Conservation (phyloP, 2,329 filamentous ascomycete species). For the Neocucurbitaria cava region DNA sequence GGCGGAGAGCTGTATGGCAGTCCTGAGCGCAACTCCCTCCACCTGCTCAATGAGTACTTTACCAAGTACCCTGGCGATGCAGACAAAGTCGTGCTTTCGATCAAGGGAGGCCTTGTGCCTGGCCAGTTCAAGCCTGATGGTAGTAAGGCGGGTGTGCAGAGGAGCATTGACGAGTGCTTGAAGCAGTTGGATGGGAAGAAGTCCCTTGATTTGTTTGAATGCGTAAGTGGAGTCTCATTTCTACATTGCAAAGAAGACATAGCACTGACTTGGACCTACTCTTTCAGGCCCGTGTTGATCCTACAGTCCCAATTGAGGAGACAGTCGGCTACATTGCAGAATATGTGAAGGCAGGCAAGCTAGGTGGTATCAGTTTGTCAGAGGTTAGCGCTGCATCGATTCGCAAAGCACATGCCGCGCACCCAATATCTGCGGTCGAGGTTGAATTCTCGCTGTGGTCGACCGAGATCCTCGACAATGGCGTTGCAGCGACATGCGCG, state of each 20-base stretch:
- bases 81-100: conserved; percentile 58
- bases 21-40: conserved; percentile 55
- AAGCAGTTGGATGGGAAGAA: conserved; percentile 55
- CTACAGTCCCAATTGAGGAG: conserved; percentile 53
- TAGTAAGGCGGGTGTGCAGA: conserved; percentile 48
- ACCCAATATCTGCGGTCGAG: conserved; percentile 66
- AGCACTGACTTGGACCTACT: background rate
- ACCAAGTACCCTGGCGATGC: conserved; percentile 59
- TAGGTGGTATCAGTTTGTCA: conserved; percentile 56
- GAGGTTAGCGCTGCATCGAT: conserved; percentile 57
- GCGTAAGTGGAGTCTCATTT: conserved; percentile 18
- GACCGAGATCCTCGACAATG: conserved; percentile 65
- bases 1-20: conserved; percentile 59
- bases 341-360: conserved; percentile 50
- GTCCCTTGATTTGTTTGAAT: conserved; percentile 58
- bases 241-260: background rate
- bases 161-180: conserved; percentile 57
- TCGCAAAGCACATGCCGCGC: conserved; percentile 58
- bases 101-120: conserved; percentile 56
- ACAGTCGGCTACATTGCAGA: conserved; percentile 52
- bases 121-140: conserved; percentile 50
- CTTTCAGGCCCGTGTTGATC: conserved; percentile 39
- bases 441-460: conserved; percentile 66
- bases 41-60: conserved; percentile 60
- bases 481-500: conserved; percentile 62